A percentile compares a stretch with the other conserved stretches of the same genome.
These are phyloP conservation scores for Fusarium musae DNA, from an alignment of 2,329 filamentous ascomycete genomes.

Conservation along the genomic window DNA sequence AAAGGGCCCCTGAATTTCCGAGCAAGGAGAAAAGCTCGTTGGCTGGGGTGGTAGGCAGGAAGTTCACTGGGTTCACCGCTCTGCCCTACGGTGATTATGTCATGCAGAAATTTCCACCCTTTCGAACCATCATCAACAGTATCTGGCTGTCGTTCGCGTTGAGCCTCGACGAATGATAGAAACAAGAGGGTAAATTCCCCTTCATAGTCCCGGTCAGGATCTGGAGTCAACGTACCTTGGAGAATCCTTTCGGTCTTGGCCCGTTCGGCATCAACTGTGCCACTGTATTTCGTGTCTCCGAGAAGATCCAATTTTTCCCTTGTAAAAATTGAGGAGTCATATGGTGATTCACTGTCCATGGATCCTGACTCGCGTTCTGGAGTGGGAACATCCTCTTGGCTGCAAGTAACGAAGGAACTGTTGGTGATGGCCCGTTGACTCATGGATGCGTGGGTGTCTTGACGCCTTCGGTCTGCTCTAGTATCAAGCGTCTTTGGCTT, in stretches of 20 bases:
- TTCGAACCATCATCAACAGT: neutral
- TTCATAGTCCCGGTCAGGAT: constrained; percentile 11
- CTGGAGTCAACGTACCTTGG: constrained; percentile 15
- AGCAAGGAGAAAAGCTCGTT: constrained; percentile 25
- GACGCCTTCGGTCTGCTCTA: neutral
- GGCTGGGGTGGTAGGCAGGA: constrained; percentile 2
- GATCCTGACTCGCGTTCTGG: neutral
- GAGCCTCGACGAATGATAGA: neutral
- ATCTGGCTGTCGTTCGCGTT: neutral
- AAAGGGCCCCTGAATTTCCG: neutral
- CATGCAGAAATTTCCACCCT: constrained; percentile 27
- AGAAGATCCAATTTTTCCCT: neutral
- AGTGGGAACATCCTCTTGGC: neutral
- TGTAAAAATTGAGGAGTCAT: neutral
- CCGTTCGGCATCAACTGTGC: neutral
- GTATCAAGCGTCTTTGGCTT: neutral
- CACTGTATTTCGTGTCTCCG: neutral
- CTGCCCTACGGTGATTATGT: constrained; percentile 3
- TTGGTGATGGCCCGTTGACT: neutral
- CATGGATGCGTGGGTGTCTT: neutral
- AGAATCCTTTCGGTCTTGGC: constrained; percentile 8
- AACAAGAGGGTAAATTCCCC: neutral
- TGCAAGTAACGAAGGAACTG: neutral
- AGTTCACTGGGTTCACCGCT: neutral
- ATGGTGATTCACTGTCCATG: neutral